Base-by-base conservation (phyloP, 495 filamentous ascomycete species). In the Podospora pseudopauciseta region DNA sequence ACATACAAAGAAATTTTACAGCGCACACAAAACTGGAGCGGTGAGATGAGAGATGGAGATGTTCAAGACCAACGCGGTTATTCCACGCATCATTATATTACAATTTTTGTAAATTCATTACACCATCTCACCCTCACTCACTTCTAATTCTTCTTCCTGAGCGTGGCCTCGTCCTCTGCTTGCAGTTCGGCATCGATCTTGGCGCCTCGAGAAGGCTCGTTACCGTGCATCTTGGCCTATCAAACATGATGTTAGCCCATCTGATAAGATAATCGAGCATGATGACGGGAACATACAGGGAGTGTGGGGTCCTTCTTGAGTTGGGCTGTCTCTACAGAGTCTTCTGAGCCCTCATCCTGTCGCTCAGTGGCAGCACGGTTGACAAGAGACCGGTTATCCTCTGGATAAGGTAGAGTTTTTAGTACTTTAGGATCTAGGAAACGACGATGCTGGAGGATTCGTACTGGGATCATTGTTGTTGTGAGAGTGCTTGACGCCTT, bases 351-450 rank as follows among this genome's bases (percentile, higher is more conserved):
- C 0, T 59, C 70, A 64, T 30, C 27, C 27, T 64, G 16, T 34
- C n/a, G 63, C 39, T 81, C 77, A 71, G 91, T 89, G 11, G 87
- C 84, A 7, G 82, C 90, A 30, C 87, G 89, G 83, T 93, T 92
- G 70, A 88, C 89, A 71, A 96, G 93, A 32, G 90, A 86, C 71
- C 92, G 85, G 73, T 92, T 79, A 74, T 94, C 92, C 85, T 96
- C 89, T 93, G 65, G 16, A 9, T 58, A 3, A 4, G 5, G 60
- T 65, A 3, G 13, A 18, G 55, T 65, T 60, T 39, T 20, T 6
- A 27, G 23, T 16, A 6, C 18, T 11, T 4, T 6, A 9, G 9
- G 15, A 16, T 16, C 0, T 49, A 49, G 7, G 7, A 49, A 49
- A 49, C 39, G 39, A 49, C 3, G 39, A 11, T 49, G 39, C n/a